Base-by-base conservation (phyloP, 2,329 filamentous ascomycete genomes). In the Lomentospora prolificans region DNA sequence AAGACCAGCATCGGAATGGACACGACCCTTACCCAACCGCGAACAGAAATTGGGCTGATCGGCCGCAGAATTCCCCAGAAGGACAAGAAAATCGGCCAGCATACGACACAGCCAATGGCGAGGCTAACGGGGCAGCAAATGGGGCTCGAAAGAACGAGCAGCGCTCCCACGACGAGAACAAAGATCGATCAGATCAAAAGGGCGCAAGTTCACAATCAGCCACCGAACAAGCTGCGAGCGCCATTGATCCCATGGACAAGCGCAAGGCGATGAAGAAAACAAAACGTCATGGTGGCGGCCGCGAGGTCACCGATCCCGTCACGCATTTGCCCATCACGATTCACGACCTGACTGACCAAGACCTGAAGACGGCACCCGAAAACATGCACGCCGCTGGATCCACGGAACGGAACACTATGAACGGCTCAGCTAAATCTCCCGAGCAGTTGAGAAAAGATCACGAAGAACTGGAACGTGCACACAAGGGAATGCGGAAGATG, bases 271-370 rank as follows among this genome's bases (percentile, higher is more conserved):
- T 75, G 64, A 76, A 78, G 61, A 73, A 72, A 57, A 66, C 62
- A 9, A 71, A 70, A 52, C 66, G 68, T 50, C 71, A 75, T 52
- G 70, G 71, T 46, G 74, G 71, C n/a, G 74, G 76, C n/a, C 71
- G 77, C 58, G 76, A 86, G 64, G 85, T 89, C 50, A 89, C 85
- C 1, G 86, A 89, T 63, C 85, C 85, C 0, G 77, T 89, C 39
- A 89, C 86, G 1, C 86, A 89, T 67, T 72, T 89, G 2, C 84
- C 85, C 1, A 76, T 88, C 51, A 73, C 70, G 33, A 85, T 88
- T 33, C 82, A 86, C 63, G 86, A 89, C 64, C 84, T 84, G 62
- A 87, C 85, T 0, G 74, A 77, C 27, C 77, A 81, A 39, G 82
- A 86, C 54, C 70, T 89, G 10, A 64, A 71, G 14, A 14, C 8